Conservation (phyloP, 176 grass and related monocot genomes). For the Miscanthus lutarioriparius region DNA sequence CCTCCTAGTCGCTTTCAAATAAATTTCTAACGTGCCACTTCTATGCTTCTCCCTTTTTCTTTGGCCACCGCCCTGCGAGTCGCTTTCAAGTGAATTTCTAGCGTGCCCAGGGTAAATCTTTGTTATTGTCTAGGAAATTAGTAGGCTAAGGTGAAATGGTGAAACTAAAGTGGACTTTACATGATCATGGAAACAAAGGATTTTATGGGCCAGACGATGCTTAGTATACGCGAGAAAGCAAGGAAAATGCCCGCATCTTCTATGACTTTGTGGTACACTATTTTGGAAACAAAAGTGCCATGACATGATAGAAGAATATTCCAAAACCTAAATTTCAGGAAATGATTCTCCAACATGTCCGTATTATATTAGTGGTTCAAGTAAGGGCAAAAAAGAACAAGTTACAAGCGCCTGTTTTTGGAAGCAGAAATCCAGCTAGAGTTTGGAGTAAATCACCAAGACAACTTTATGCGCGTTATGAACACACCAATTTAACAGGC, state of each 20-base stretch:
- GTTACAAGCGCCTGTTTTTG: neutral
- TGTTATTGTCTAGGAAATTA: neutral
- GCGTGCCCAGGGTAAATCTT: neutral
- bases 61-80: no score
- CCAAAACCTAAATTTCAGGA: neutral
- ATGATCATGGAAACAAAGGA: neutral
- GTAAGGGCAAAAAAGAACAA: neutral
- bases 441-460: neutral
- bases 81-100: neutral
- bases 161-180: neutral
- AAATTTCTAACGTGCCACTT: no score
- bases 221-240: neutral
- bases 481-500: neutral
- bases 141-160: neutral
- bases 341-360: neutral
- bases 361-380: neutral
- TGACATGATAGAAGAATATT: neutral
- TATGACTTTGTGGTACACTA: no score
- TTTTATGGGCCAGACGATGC: neutral
- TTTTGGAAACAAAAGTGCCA: neutral
- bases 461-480: neutral
- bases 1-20: no score
- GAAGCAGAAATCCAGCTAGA: neutral
- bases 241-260: neutral
- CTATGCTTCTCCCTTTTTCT: no score